Evolutionary conservation across 306 rosid species (phyloP).

Genomic region (Prunus kanzakura): DNA sequence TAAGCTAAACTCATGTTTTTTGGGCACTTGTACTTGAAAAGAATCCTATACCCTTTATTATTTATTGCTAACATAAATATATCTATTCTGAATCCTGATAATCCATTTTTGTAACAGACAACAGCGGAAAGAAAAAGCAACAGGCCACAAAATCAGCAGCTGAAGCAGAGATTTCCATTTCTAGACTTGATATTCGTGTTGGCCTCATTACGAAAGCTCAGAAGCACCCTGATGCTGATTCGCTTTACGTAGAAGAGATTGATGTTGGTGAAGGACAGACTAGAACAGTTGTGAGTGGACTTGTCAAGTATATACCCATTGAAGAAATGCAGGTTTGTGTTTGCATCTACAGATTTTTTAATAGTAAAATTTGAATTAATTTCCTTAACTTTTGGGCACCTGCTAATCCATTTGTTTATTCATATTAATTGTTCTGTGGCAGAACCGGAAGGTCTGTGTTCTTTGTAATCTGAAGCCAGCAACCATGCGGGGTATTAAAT

Average conservation of each 20-base stretch:
- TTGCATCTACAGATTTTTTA: background rate
- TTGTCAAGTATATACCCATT: conserved; percentile 79
- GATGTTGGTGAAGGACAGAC: conserved; percentile 83
- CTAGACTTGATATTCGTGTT: conserved; percentile 89
- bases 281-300: conserved; percentile 94
- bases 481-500: conserved; percentile 80
- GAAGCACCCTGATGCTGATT: conserved; percentile 95
- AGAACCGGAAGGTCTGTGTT: conserved; percentile 91
- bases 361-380: background rate
- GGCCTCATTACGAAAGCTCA: conserved; percentile 69
- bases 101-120: conserved; percentile 42
- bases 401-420: conserved; percentile 9
- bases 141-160: conserved; percentile 43
- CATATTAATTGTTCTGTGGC: conserved; percentile 27
- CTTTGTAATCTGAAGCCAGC: conserved; percentile 94
- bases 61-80: background rate
- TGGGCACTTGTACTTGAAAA: background rate
- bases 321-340: conserved; percentile 89
- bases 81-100: background rate
- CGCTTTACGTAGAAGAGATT: conserved; percentile 83
- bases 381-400: background rate
- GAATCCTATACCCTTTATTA: background rate
- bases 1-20: background rate
- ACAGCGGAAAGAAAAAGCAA: conserved; percentile 64
- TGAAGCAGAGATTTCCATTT: conserved; percentile 58